These are phyloP conservation scores for Exophiala spinifera DNA, from an alignment of 2,329 filamentous ascomycete genomes.

Conservation along the genomic window DNA sequence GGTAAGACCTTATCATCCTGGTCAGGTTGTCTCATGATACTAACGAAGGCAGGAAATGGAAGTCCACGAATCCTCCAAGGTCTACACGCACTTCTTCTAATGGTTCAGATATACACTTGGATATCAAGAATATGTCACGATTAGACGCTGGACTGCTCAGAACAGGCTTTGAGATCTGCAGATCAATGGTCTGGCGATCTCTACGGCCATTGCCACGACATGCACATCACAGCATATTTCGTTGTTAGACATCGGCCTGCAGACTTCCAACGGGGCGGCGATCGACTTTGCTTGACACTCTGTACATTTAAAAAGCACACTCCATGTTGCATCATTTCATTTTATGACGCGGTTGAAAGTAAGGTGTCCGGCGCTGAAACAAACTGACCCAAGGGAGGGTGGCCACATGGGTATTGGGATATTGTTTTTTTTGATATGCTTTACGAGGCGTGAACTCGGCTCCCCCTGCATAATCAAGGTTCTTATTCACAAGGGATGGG, in stretches of 20 bases:
- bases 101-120: constrained; percentile 12
- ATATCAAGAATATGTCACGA: constrained; percentile 11
- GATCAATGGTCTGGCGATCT: constrained; percentile 20
- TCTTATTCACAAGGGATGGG: too few species aligned
- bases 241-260: constrained; percentile 19
- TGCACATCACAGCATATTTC: constrained; percentile 23
- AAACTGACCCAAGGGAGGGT: constrained; percentile 10
- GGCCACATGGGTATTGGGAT: constrained; percentile 4
- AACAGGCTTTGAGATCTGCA: background rate
- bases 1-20: constrained; percentile 55
- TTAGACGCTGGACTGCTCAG: background rate
- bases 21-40: constrained; percentile 25
- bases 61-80: constrained; percentile 97
- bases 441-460: background rate
- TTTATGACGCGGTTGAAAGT: constrained; percentile 23
- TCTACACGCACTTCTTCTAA: constrained; percentile 99
- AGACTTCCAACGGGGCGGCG: constrained; percentile 10
- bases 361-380: constrained; percentile 24
- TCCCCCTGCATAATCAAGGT: background rate
- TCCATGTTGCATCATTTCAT: constrained; percentile 24
- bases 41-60: constrained; percentile 83
- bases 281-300: constrained; percentile 11
- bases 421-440: background rate
- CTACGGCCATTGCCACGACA: constrained; percentile 24
- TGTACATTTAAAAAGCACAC: constrained; percentile 28